Base-by-base conservation (phyloP, 768 basidiomycete species). In the Cyclocybe aegerita region DNA sequence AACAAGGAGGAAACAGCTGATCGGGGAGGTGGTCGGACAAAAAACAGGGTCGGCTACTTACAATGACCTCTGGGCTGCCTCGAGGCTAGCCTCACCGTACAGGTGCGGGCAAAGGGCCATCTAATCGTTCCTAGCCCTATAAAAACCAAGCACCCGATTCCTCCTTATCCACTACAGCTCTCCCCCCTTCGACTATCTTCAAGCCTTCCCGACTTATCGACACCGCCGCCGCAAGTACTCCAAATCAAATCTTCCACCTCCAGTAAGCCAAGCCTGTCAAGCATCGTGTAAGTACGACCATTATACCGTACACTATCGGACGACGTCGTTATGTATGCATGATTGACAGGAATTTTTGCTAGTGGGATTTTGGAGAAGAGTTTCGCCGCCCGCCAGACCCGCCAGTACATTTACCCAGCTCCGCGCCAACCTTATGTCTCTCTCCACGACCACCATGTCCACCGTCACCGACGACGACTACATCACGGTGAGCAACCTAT, bases 31-130 rank as follows among this genome's bases (percentile, higher is more conserved):
- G 16, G 36, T 15, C 45, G 50, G 36, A 50, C 48, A 49, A 45
- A 47, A 42, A 39, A 33, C 50, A 60, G 54, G 56, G 58, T 46
- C 54, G 54, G 43, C 39, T 14, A 29, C 9, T 23, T 23, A 42
- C 48, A 53, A 46, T 46, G 64, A 15, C 35, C 38, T 10, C 16
- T 43, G 23, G 23, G 61, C 65, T 54, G 76, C 80, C 81, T 80
- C 77, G 77, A 77, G 77, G 65, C 71, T 59, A 52, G 72, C 76
- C 77, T 75, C 72, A 62, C 76, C 70, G 65, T 70, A 65, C 63
- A 61, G 46, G 64, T 66, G 55, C 55, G 61, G 54, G 36, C 47
- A 48, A 49, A 48, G 39, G 52, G 53, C 43, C 53, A 62, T 60
- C 58, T 58, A 62, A 62, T 62, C 61, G 32, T 43, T 15, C 43